Conservation (phyloP, 1,139 yeast species). For the Arxiozyma telluris region DNA sequence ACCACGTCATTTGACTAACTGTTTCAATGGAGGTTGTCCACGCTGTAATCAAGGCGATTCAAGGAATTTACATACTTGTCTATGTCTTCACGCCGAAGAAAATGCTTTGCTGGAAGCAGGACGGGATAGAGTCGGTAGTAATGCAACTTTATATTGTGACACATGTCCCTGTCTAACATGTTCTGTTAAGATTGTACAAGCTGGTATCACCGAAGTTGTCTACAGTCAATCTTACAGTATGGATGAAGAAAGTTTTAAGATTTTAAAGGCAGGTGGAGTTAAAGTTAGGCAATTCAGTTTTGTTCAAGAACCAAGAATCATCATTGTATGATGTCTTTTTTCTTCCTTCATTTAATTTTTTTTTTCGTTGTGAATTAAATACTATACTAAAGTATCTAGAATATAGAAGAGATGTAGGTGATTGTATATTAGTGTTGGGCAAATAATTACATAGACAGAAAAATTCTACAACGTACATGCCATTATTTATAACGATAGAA, state of each 20-base stretch:
- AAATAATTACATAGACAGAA: too few relatives aligned
- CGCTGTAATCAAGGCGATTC: constrained; percentile 65
- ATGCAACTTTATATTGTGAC: constrained; percentile 72
- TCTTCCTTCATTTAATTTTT: too few relatives aligned
- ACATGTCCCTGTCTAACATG: constrained; percentile 97
- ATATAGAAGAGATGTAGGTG: too few relatives aligned
- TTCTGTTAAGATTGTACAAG: constrained; percentile 86
- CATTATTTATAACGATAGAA: too few relatives aligned
- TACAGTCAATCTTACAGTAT: constrained; percentile 87
- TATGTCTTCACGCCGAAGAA: constrained; percentile 95
- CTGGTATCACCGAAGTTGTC: constrained; percentile 87
- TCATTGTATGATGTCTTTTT: constrained; percentile 10
- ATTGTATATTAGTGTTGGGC: too few relatives aligned
- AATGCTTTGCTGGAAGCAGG: constrained; percentile 94
- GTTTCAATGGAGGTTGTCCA: constrained; percentile 92
- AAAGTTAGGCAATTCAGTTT: constrained; percentile 56
- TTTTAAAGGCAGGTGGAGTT: constrained; percentile 68
- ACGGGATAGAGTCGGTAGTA: constrained; percentile 65
- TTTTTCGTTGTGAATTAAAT: too few relatives aligned
- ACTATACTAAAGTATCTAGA: not conserved
- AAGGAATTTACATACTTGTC: constrained; percentile 74
- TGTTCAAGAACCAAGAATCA: constrained; percentile 23
- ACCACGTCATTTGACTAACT: constrained; percentile 75
- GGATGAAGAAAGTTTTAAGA: constrained; percentile 68
- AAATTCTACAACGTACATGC: too few relatives aligned